Evolutionary conservation across 2,329 filamentous ascomycete species (phyloP).

Genomic region (Anisogramma anomala): DNA sequence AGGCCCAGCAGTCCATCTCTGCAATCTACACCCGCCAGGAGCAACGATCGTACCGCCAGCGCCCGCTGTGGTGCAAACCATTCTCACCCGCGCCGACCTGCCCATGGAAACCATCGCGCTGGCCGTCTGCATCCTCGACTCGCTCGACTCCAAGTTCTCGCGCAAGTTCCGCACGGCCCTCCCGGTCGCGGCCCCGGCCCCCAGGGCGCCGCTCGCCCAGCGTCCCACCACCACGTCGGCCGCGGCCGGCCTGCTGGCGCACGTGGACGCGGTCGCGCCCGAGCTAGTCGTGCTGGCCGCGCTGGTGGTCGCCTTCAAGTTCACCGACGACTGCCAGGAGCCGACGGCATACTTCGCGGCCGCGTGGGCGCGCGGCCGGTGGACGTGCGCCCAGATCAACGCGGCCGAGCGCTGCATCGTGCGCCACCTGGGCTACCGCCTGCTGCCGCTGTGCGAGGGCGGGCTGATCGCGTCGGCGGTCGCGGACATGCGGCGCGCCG

Average conservation of each 20-base stretch:
- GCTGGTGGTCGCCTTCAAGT: constrained; percentile 54
- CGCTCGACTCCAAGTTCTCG: constrained; percentile 50
- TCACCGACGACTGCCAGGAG: constrained; percentile 48
- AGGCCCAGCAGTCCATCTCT: constrained; percentile 56
- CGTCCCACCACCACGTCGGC: constrained; percentile 38
- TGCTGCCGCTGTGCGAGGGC: constrained; percentile 48
- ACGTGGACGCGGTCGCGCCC: constrained; percentile 50
- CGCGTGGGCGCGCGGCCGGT: constrained; percentile 42
- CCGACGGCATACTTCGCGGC: constrained; percentile 41
- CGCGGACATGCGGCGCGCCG: constrained; percentile 53
- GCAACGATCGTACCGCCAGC: constrained; percentile 50
- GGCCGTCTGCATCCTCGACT: constrained; percentile 56
- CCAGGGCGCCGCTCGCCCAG: too few relatives aligned
- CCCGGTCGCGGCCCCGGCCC: constrained; percentile 30
- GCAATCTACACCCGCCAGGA: constrained; percentile 53
- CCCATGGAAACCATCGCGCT: constrained; percentile 52
- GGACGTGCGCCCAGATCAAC: constrained; percentile 52
- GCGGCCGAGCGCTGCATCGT: constrained; percentile 52
- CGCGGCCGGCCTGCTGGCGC: constrained; percentile 24
- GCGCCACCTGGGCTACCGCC: constrained; percentile 51
- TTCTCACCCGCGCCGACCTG: constrained; percentile 46
- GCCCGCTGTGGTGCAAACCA: constrained; percentile 45
- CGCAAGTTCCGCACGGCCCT: constrained; percentile 50
- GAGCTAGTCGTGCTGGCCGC: constrained; percentile 54
- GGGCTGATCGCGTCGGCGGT: constrained; percentile 47